Evolutionary conservation across 1,139 yeast species (phyloP).

Genomic region (Scheffersomyces stambukii): DNA sequence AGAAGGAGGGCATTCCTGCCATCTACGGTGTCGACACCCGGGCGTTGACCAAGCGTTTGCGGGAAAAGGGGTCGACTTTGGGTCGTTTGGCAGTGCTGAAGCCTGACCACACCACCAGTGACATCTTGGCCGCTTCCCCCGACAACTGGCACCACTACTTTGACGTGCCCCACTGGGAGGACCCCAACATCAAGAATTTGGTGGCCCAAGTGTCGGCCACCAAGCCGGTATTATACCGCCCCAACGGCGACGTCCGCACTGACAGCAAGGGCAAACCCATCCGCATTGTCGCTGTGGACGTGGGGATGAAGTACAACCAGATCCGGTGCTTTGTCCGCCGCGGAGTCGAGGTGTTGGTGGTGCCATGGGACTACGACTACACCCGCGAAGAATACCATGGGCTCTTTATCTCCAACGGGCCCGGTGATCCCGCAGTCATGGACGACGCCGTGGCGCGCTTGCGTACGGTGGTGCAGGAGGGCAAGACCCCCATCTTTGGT

Average conservation of each 20-base stretch:
- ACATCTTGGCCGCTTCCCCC: constrained; percentile 15
- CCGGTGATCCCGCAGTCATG: constrained; percentile 97
- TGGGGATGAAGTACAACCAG: constrained; percentile 97
- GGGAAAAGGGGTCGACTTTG: constrained; percentile 88
- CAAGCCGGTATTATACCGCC: constrained; percentile 69
- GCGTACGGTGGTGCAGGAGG: constrained; percentile 50
- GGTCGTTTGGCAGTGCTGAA: constrained; percentile 77
- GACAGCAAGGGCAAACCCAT: constrained; percentile 71
- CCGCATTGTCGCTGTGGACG: constrained; percentile 88
- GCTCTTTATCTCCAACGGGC: constrained; percentile 95
- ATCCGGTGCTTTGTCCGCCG: constrained; percentile 94
- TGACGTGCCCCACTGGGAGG: constrained; percentile 81
- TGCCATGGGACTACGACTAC: constrained; percentile 93
- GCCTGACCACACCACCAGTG: constrained; percentile 32
- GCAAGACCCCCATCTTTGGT: constrained; percentile 85
- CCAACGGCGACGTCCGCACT: constrained; percentile 45
- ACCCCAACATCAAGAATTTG: constrained; percentile 87
- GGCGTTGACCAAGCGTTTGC: constrained; percentile 85
- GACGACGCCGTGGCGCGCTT: constrained; percentile 59
- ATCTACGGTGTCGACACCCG: constrained; percentile 98
- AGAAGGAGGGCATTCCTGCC: constrained; percentile 90
- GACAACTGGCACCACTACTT: constrained; percentile 57
- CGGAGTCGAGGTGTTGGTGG: constrained; percentile 94
- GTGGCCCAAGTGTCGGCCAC: constrained; percentile 85
- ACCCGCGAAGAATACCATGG: constrained; percentile 82